These are phyloP conservation scores for Aspergillus bertholletiae DNA, from an alignment of 495 filamentous ascomycete genomes.

Conservation along the genomic window DNA sequence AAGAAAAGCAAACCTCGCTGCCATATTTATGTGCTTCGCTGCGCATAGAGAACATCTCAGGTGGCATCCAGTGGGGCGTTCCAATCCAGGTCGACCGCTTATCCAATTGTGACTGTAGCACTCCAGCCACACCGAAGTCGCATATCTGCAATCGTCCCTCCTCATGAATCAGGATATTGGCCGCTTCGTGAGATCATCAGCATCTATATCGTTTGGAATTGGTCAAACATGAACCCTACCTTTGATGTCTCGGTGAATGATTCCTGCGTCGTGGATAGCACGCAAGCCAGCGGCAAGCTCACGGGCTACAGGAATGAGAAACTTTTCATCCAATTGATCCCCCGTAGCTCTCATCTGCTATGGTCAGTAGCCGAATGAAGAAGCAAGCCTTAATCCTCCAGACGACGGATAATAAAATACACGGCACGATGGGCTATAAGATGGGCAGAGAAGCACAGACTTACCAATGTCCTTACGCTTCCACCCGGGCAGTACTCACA, in stretches of 20 bases:
- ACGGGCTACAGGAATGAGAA: conserved; percentile 82
- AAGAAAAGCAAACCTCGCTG: conserved; percentile 42
- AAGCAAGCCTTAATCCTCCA: too few species aligned
- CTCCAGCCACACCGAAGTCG: conserved; percentile 91
- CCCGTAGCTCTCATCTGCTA: conserved; percentile 57
- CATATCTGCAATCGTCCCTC: conserved; percentile 84
- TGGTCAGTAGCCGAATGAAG: conserved; percentile 2
- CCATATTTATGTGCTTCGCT: conserved; percentile 50
- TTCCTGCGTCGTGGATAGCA: conserved; percentile 84
- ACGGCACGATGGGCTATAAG: too few species aligned
- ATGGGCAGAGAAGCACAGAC: conserved; percentile 7
- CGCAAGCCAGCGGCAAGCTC: conserved; percentile 82
- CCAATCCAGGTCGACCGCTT: conserved; percentile 93
- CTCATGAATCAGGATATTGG: conserved; percentile 88
- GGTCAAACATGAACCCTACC: conserved; percentile 39
- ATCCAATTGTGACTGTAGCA: conserved; percentile 76
- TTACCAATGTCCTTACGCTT: conserved; percentile 85
- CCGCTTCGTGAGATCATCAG: conserved; percentile 43
- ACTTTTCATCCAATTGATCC: conserved; percentile 76
- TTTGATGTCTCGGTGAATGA: conserved; percentile 97
- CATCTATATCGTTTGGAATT: not conserved
- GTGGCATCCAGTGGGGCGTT: conserved; percentile 96
- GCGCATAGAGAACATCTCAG: conserved; percentile 64
- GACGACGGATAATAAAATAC: too few species aligned
- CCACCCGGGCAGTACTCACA: conserved; percentile 95